Evolutionary conservation across 208 protist genomes (phyloP).

Genomic region (Tetramitus jugosus): DNA sequence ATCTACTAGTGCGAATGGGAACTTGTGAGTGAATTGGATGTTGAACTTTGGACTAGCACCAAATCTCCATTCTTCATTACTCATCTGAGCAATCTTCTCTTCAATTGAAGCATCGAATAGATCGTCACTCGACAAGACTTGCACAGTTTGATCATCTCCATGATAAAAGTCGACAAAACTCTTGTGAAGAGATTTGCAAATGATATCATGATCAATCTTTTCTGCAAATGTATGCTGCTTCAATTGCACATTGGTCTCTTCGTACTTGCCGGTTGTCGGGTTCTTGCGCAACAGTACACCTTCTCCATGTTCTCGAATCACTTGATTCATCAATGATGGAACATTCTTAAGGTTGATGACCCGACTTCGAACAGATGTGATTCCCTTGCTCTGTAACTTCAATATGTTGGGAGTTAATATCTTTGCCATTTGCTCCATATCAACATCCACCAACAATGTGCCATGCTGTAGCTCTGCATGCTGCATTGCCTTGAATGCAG

Average conservation of each 20-base stretch:
- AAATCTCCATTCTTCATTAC: not conserved
- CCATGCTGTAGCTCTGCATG: constrained; percentile 34
- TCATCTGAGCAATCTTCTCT: no score
- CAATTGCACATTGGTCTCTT: not conserved
- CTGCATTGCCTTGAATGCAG: constrained; percentile 21
- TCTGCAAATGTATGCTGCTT: not conserved
- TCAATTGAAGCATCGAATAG: no score
- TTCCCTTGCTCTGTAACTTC: constrained; percentile 30
- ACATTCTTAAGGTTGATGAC: not conserved
- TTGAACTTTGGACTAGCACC: not conserved
- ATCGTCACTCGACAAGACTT: no score
- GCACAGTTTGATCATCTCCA: no score
- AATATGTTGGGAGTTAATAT: constrained; percentile 24
- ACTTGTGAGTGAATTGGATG: not conserved
- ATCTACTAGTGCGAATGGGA: not conserved
- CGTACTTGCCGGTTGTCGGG: no score
- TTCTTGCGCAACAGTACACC: no score
- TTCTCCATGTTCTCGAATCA: not conserved
- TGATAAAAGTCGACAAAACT: not conserved
- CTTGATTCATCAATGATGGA: not conserved
- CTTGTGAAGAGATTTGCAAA: not conserved
- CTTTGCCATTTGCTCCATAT: constrained; percentile 11
- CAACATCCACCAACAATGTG: constrained; percentile 33
- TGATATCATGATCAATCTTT: not conserved
- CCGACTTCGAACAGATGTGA: not conserved